Conservation (phyloP, 129 eudicot genomes). For the Chrysanthemum makinoi region DNA sequence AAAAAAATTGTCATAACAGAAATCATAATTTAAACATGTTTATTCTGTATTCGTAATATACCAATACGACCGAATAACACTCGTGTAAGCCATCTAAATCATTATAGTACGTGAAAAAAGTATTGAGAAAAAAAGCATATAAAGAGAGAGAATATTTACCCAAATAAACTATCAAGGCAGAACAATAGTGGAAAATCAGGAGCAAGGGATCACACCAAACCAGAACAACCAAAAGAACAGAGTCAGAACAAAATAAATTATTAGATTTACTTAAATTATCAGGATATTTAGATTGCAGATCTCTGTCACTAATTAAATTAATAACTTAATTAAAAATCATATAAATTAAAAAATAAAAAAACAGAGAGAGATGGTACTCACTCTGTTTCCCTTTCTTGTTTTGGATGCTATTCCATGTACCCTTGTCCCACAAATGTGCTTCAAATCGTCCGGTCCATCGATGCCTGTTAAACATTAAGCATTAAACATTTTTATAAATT, state of each 20-base stretch:
- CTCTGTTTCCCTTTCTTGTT: slow-evolving; percentile 93
- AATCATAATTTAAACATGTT: neutral
- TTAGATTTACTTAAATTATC: slow-evolving; percentile 23
- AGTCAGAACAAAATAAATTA: slow-evolving; percentile 37
- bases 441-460: slow-evolving; percentile 92
- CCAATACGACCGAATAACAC: neutral
- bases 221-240: slow-evolving; percentile 41
- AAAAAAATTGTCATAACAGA: no score
- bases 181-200: slow-evolving; percentile 34
- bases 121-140: neutral
- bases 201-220: slow-evolving; percentile 47
- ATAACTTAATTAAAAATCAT: slow-evolving; percentile 1
- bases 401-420: slow-evolving; percentile 76
- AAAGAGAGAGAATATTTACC: slow-evolving; percentile 46
- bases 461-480: slow-evolving; percentile 49
- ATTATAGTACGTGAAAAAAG: slow-evolving; percentile 17
- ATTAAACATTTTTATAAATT: neutral
- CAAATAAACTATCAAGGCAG: slow-evolving; percentile 63
- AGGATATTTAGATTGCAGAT: slow-evolving; percentile 45
- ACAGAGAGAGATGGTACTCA: slow-evolving; percentile 30
- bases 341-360: slow-evolving; percentile 18
- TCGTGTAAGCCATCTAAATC: slow-evolving; percentile 12
- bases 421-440: slow-evolving; percentile 97
- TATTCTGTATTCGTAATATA: no score
- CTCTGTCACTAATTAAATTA: slow-evolving; percentile 39